These are phyloP conservation scores for Amphibolis antarctica DNA, from an alignment of 106 monocot species.

Conservation along the genomic window DNA sequence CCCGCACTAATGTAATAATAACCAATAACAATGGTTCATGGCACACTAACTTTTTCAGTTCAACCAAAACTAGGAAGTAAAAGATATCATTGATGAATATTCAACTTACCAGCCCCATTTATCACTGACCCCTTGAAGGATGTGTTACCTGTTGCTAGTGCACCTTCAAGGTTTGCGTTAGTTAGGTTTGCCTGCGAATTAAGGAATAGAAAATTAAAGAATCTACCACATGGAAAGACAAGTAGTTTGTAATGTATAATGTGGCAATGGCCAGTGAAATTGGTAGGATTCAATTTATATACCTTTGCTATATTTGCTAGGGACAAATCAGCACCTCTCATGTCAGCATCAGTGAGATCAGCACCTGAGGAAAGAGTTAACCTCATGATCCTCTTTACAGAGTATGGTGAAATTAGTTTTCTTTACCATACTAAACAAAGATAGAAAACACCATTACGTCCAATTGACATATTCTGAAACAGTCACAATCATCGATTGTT, in stretches of 20 bases:
- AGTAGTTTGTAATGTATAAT: background rate
- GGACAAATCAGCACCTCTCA: constrained; percentile 83
- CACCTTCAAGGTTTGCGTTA: constrained; percentile 94
- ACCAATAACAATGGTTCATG: too few species aligned
- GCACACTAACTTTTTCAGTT: too few species aligned
- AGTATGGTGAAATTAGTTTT: too few species aligned
- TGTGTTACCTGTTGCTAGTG: constrained; percentile 86
- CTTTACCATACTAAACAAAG: too few species aligned
- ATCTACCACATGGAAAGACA: background rate
- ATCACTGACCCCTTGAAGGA: constrained; percentile 79
- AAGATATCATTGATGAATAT: background rate
- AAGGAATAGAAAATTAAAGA: background rate
- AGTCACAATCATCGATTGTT: background rate
- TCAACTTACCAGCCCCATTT: constrained; percentile 55
- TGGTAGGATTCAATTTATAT: background rate
- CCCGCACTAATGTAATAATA: too few species aligned
- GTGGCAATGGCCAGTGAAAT: background rate
- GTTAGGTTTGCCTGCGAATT: constrained; percentile 60
- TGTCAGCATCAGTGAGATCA: constrained; percentile 88
- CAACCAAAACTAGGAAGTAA: too few species aligned
- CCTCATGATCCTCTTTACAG: too few species aligned
- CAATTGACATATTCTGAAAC: too few species aligned
- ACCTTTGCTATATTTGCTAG: constrained; percentile 91
- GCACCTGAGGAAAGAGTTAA: constrained; percentile 37
- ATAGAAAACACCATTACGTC: too few species aligned